A percentile compares a stretch with the other conserved stretches of the same genome.
Evolutionary conservation across 495 filamentous ascomycete species (phyloP).

Genomic region (Sphaerosporella brunnea): DNA sequence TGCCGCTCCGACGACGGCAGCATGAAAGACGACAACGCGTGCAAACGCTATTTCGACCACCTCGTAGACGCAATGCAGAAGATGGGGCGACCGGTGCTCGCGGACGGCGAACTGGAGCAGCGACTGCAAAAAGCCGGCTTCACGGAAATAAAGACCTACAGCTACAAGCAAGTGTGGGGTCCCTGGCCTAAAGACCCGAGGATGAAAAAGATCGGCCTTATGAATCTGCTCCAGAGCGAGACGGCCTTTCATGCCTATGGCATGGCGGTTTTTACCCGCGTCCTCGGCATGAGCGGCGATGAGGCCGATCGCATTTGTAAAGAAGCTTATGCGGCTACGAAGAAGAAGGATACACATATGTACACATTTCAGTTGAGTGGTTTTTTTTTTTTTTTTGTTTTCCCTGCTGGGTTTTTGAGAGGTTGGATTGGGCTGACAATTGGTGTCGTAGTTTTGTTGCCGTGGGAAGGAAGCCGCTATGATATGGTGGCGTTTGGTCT

Average conservation of each 20-base stretch:
- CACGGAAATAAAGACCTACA: slow-evolving; percentile 7
- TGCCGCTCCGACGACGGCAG: background rate
- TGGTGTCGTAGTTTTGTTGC: no score
- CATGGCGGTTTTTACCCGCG: slow-evolving; percentile 2
- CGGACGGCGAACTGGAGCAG: background rate
- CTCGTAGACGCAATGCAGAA: background rate
- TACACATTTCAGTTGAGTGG: slow-evolving; percentile 1
- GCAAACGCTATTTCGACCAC: background rate
- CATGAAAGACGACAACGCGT: background rate
- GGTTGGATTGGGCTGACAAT: no score
- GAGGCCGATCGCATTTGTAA: background rate
- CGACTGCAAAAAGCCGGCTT: background rate
- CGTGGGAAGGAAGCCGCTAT: no score
- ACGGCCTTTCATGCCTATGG: background rate
- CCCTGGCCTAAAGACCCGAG: slow-evolving; percentile 34
- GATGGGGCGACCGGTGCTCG: background rate
- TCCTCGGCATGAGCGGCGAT: slow-evolving; percentile 1
- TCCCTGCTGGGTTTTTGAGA: no score
- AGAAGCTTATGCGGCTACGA: background rate
- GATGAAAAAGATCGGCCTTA: slow-evolving; percentile 31
- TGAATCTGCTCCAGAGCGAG: background rate
- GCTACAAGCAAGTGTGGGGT: slow-evolving; percentile 26
- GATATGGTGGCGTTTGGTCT: no score
- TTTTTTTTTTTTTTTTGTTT: no score
- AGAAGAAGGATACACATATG: background rate